Evolutionary conservation across 2,329 filamentous ascomycete genomes (phyloP).

Genomic region (Diaporthe citrichinensis): DNA sequence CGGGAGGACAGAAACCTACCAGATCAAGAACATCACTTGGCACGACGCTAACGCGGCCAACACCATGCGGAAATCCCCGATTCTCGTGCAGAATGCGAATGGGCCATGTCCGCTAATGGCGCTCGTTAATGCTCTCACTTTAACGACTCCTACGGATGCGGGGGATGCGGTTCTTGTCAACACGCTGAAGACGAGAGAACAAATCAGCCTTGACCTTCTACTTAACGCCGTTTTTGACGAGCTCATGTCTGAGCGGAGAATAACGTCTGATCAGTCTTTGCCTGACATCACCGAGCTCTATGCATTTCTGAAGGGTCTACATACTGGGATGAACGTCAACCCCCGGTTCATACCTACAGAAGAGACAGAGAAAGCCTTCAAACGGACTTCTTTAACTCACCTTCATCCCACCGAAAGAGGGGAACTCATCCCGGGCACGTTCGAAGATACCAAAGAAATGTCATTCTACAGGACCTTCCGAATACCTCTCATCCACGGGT

Average conservation of each 20-base stretch:
- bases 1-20: conserved; percentile 82
- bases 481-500: conserved; percentile 92
- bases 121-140: conserved; percentile 89
- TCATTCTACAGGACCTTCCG: conserved; percentile 91
- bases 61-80: conserved; percentile 83
- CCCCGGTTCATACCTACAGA: conserved; percentile 81
- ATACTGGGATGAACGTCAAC: conserved; percentile 99
- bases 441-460: conserved; percentile 91
- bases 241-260: conserved; percentile 83
- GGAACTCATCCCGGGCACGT: conserved; percentile 75
- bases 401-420: conserved; percentile 65
- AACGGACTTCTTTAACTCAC: conserved; percentile 67
- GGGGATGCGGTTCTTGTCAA: conserved; percentile 81
- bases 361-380: conserved; percentile 61
- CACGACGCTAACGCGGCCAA: conserved; percentile 72
- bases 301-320: conserved; percentile 86
- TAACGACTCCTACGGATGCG: conserved; percentile 79
- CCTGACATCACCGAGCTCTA: conserved; percentile 93
- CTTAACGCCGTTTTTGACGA: conserved; percentile 95
- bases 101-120: conserved; percentile 95
- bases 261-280: conserved; percentile 72
- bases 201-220: conserved; percentile 87
- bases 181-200: conserved; percentile 83
- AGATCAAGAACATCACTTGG: conserved; percentile 94
- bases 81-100: conserved; percentile 93